These are phyloP conservation scores for Prunus kanzakura DNA, from an alignment of 306 rosid genomes.

Conservation along the genomic window DNA sequence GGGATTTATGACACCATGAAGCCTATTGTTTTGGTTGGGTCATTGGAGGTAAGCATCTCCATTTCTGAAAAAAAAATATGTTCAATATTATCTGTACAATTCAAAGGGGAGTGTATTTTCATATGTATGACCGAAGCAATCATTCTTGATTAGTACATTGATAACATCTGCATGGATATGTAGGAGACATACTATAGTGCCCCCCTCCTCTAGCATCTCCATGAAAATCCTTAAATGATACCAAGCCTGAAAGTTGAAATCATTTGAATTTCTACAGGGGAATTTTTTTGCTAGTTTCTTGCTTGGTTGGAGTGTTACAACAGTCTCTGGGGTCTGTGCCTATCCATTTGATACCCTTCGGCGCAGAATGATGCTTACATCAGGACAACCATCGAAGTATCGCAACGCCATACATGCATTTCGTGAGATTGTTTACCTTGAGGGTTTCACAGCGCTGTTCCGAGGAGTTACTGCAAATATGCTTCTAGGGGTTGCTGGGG, in stretches of 20 bases:
- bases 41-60: slow-evolving; percentile 63
- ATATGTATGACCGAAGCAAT: background rate
- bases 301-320: slow-evolving; percentile 93
- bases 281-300: slow-evolving; percentile 85
- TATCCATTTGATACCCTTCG: slow-evolving; percentile 91
- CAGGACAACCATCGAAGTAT: slow-evolving; percentile 78
- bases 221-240: too few species aligned
- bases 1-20: slow-evolving; percentile 93
- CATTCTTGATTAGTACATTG: background rate
- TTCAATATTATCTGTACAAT: background rate
- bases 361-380: slow-evolving; percentile 93
- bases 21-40: slow-evolving; percentile 81
- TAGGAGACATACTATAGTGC: too few species aligned
- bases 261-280: slow-evolving; percentile 50
- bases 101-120: background rate
- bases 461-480: slow-evolving; percentile 89
- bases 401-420: slow-evolving; percentile 64
- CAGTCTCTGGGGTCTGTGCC: slow-evolving; percentile 79
- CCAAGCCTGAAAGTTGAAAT: slow-evolving; percentile 8
- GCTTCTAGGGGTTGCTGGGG: slow-evolving; percentile 95
- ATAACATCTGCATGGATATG: too few species aligned
- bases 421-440: slow-evolving; percentile 61
- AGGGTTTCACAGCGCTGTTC: slow-evolving; percentile 70
- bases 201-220: too few species aligned
- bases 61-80: slow-evolving; percentile 1